phyloP scores from a whole-genome alignment of 1,284 basidiomycete species.

The Irpex rosettiformis region DNA sequence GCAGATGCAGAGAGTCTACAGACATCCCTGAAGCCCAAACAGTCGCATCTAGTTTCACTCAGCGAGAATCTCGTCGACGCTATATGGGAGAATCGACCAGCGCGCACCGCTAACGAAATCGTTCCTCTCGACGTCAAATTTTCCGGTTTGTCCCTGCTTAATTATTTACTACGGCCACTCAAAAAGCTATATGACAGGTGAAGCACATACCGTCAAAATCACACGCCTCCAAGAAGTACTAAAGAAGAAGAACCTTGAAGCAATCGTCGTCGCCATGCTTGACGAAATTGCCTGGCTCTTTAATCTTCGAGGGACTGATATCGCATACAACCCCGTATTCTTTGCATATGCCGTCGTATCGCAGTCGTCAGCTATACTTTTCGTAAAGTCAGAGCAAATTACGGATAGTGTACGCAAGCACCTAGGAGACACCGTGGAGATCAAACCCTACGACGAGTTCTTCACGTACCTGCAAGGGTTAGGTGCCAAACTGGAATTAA shows the following conservation, averaged over 20 bases:
- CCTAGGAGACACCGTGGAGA: constrained; percentile 59
- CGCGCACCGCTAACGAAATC: constrained; percentile 67
- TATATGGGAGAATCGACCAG: constrained; percentile 77
- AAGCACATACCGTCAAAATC: constrained; percentile 68
- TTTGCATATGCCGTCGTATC: constrained; percentile 90
- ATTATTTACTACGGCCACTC: too few species aligned
- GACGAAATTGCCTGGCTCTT: constrained; percentile 95
- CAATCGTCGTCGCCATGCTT: constrained; percentile 75
- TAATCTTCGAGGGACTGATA: constrained; percentile 91
- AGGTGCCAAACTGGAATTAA: constrained; percentile 41
- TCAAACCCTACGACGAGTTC: constrained; percentile 72
- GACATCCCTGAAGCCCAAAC: constrained; percentile 46
- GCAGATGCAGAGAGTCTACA: constrained; percentile 58
- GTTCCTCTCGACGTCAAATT: constrained; percentile 72
- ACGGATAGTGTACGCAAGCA: constrained; percentile 53
- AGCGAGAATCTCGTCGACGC: constrained; percentile 77
- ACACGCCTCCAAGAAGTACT: constrained; percentile 63
- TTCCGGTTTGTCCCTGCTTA: constrained; percentile 38
- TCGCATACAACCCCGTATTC: constrained; percentile 96
- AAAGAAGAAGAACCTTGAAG: constrained; percentile 59
- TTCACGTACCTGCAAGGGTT: constrained; percentile 58
- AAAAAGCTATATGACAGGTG: constrained; percentile 54
- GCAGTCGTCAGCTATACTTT: constrained; percentile 63
- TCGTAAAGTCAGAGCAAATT: constrained; percentile 69
- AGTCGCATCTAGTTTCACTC: constrained; percentile 64